Base-by-base conservation (phyloP, 1,284 basidiomycete genomes). In the Cryptococcus sp. region DNA sequence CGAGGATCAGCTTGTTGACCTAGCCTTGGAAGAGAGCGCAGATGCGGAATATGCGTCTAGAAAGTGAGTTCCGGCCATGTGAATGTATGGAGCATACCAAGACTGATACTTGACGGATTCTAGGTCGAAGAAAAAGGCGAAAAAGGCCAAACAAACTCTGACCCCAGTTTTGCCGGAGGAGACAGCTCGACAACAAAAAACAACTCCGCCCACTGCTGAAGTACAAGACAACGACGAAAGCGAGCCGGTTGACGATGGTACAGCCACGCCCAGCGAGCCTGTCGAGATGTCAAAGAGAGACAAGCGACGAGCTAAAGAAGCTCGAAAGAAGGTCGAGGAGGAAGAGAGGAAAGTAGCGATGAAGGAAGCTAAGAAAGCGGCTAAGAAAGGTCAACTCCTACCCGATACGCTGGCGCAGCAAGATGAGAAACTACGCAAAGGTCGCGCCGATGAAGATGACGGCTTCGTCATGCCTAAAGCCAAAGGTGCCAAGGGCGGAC, bases 271-370 rank as follows among this genome's bases (percentile, higher is more conserved):
- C 6, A 35, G 50, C 13, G 60, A 58, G 20, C n/a, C 57, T 15
- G 73, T 64, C 35, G 82, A 83, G 66, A 73, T 85, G 41, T 88
- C 89, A 2, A 96, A 95, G 77, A 85, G 84, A 53, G 91, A 94
- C 35, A 92, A 88, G 75, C 81, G 93, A 48, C 83, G 87, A 54
- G 86, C 88, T 6, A 82, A 85, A 52, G 89, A 94, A 73, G 87
- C 86, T 6, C 88, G 85, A 64, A 93, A 91, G 79, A 86, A 85
- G 57, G 84, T 75, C 2, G 77, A 84, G 62, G 81, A 78, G 42
- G 69, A 72, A 43, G 67, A 65, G 7, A 66, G 62, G 22, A 68
- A 67, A 42, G 54, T 54, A 11, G 65, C 62, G 2, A n/a, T 54
- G 17, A 72, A 72, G 47, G 72, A 69, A 51, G 62, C 65, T 15